Evolutionary conservation across 805 yeast genomes (phyloP).

Genomic region (Ogataea philodendri): DNA sequence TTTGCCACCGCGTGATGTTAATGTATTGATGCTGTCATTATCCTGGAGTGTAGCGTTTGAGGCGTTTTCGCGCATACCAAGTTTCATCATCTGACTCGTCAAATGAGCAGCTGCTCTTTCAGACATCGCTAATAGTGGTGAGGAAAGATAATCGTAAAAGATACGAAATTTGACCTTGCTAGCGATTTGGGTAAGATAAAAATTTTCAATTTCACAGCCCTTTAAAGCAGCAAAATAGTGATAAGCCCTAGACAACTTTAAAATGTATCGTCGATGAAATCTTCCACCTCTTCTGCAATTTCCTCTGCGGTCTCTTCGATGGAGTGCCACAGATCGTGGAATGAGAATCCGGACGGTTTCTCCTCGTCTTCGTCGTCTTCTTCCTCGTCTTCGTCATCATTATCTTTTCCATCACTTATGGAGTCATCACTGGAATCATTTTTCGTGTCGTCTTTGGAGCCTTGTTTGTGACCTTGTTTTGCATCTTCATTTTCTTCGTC

Average conservation of each 20-base stretch:
- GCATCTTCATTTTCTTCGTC: constrained; percentile 15
- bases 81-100: constrained; percentile 3
- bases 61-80: constrained; percentile 2
- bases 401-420: constrained; percentile 19
- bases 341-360: constrained; percentile 9
- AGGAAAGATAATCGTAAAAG: background rate
- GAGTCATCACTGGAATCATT: constrained; percentile 19
- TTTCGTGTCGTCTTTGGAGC: constrained; percentile 16
- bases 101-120: constrained; percentile 2
- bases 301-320: constrained; percentile 27
- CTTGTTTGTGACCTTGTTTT: constrained; percentile 18
- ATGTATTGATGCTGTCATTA: constrained; percentile 16
- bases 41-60: constrained; percentile 6
- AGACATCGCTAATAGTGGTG: constrained; percentile 1
- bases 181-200: constrained; percentile 8
- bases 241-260: constrained; percentile 1
- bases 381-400: constrained; percentile 19
- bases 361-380: constrained; percentile 22
- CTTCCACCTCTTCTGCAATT: constrained; percentile 28
- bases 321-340: constrained; percentile 20
- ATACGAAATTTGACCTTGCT: background rate
- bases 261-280: constrained; percentile 16
- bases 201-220: constrained; percentile 9
- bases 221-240: too few species aligned
- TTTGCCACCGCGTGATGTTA: constrained; percentile 10